Evolutionary conservation across 2,329 filamentous ascomycete species (phyloP), one percentile per base, ranked within the genome.

Genomic region (Fusarium sp.): DNA sequence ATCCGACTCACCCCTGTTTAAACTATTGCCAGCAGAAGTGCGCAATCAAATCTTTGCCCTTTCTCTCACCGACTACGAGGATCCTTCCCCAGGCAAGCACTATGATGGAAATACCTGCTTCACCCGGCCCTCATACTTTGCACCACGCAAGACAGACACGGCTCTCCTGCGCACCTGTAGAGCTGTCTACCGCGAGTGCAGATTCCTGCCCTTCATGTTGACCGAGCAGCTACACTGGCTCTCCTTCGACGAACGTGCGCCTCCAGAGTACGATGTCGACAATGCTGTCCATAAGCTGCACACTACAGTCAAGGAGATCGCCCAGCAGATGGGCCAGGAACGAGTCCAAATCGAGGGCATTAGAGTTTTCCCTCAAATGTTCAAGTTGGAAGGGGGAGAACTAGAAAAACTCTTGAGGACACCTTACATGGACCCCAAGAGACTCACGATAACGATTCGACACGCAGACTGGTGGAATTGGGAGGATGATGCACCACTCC

Each of bases 41-140:
- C 85, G 88, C 63, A 81, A 81, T 67, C 74, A 79, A 2, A 87
- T 90, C 57, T 90, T 87, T 74, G 66, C 78, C 11, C 80, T 78
- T 51, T 82, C 79, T 0, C 76, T 87, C 5, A 77, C 81, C 7
- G 82, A 83, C 33, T 83, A 81, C 35, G 80, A 82, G 11, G 83
- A 85, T 44, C 73, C 78, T 6, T 64, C 70, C 2, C 74, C 76
- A 0, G 61, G 70, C 1, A 62, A 59, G 1, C 71, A 68, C 1
- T 84, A 84, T 75, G 58, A 27, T 1, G 49, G 64, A 8, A 62
- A 77, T 4, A 81, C 83, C 5, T 83, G 79, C 72, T 87, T 82
- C 72, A 77, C 77, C 10, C 79, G 85, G 3, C 85, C 85, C 0
- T 80, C 80, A 1, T 85, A 85, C 74, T 79, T 77, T 20, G 81